A percentile compares a stretch with the other conserved stretches of the same genome.
Conservation (phyloP, 2,329 filamentous ascomycete species). For the Cladophialophora bantiana region DNA sequence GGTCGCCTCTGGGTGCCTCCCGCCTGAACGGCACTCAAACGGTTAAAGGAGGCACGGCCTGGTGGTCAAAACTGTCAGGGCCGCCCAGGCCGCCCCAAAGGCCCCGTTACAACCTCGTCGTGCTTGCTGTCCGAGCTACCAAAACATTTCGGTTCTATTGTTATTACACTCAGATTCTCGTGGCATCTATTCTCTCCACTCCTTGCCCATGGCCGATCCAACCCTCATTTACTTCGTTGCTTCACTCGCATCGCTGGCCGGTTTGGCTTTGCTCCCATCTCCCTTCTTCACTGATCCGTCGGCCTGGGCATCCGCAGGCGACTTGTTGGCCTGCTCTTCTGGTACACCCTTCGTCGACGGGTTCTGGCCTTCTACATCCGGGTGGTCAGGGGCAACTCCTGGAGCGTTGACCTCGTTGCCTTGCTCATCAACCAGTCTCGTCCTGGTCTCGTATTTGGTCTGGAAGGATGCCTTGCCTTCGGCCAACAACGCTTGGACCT, state of each 20-base stretch:
- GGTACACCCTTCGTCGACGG: slow-evolving; percentile 59
- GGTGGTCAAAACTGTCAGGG: background rate
- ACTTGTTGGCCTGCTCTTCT: slow-evolving; percentile 47
- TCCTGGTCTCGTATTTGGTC: slow-evolving; percentile 94
- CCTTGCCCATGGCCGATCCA: background rate
- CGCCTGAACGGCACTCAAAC: background rate
- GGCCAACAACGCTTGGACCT: slow-evolving; percentile 73
- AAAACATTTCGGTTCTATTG: slow-evolving; percentile 1
- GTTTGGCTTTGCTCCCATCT: slow-evolving; percentile 50
- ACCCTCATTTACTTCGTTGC: slow-evolving; percentile 48
- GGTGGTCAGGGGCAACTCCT: slow-evolving; percentile 60
- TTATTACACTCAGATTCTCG: slow-evolving; percentile 26
- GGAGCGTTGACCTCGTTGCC: slow-evolving; percentile 74
- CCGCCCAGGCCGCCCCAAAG: too few relatives aligned
- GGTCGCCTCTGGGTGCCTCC: background rate
- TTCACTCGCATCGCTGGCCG: slow-evolving; percentile 57
- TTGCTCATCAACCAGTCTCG: slow-evolving; percentile 77
- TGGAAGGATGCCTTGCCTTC: slow-evolving; percentile 95
- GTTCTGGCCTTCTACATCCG: slow-evolving; percentile 64
- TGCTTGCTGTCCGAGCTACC: background rate
- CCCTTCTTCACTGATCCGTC: slow-evolving; percentile 46
- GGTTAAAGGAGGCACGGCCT: background rate
- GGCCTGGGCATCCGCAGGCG: slow-evolving; percentile 45
- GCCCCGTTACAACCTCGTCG: too few relatives aligned
- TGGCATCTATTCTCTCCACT: slow-evolving; percentile 7